Evolutionary conservation across 176 grass and related monocot genomes (phyloP).

Genomic region (Oryza officinalis): DNA sequence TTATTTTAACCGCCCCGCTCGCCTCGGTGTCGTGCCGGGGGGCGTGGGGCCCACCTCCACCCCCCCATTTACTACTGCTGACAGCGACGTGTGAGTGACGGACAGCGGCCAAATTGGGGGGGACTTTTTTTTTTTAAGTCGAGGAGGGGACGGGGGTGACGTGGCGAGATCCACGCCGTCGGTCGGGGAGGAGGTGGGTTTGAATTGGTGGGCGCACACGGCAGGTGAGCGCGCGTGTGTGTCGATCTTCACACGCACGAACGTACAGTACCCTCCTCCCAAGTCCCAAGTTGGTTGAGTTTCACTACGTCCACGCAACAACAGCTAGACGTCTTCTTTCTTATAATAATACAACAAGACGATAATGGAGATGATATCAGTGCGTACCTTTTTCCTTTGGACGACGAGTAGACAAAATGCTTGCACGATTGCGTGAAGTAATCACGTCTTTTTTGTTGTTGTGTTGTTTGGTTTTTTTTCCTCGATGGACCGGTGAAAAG

Average conservation of each 20-base stretch:
- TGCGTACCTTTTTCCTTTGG: neutral
- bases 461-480: too few species aligned
- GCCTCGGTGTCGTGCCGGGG: constrained; percentile 19
- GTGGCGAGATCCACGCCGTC: constrained; percentile 34
- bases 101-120: constrained; percentile 18
- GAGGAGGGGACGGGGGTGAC: neutral
- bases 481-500: neutral
- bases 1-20: constrained; percentile 17
- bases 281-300: neutral
- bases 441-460: neutral
- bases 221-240: neutral
- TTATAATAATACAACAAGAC: neutral
- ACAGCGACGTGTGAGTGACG: constrained; percentile 50
- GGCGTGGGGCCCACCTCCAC: neutral
- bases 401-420: neutral
- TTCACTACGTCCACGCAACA: neutral
- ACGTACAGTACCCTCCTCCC: neutral
- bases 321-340: neutral
- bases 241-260: neutral
- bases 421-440: neutral
- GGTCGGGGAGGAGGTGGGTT: neutral
- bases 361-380: neutral
- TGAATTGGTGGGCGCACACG: constrained; percentile 19
- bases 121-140: neutral
- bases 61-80: constrained; percentile 20